phyloP scores from a whole-genome alignment of 2,329 filamentous ascomycete genomes.

The Teratosphaeria destructans region DNA sequence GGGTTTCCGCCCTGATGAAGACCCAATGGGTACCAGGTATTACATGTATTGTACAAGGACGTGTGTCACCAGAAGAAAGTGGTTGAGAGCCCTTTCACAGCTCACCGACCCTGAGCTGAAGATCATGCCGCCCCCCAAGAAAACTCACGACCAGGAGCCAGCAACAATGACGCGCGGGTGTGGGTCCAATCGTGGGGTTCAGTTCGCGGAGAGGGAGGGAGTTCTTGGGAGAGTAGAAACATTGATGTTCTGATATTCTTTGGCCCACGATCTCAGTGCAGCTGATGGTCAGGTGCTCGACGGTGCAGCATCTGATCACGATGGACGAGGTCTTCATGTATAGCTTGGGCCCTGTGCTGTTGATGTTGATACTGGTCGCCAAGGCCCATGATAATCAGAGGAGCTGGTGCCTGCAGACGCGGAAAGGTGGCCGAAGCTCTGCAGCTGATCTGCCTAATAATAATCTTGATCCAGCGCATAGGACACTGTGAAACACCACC shows the following conservation, averaged over 20 bases:
- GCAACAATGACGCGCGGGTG: background rate
- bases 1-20: background rate
- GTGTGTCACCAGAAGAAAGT: background rate
- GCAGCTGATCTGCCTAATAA: background rate
- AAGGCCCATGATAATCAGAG: no score
- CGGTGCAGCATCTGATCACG: background rate
- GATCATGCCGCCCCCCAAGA: background rate
- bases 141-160: background rate
- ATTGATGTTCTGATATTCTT: background rate
- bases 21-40: background rate
- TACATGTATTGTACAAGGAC: background rate
- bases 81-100: background rate
- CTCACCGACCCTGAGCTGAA: background rate
- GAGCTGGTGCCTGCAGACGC: no score
- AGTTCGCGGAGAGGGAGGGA: background rate
- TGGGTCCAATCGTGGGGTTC: background rate
- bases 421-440: background rate
- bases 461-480: background rate
- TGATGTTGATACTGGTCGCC: no score
- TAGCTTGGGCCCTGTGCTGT: no score
- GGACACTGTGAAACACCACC: background rate
- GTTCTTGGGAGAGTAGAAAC: background rate
- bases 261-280: background rate
- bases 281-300: background rate
- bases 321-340: no score